Evolutionary conservation across 2,329 filamentous ascomycete species (phyloP).

Genomic region (Calonectria ilicicola): DNA sequence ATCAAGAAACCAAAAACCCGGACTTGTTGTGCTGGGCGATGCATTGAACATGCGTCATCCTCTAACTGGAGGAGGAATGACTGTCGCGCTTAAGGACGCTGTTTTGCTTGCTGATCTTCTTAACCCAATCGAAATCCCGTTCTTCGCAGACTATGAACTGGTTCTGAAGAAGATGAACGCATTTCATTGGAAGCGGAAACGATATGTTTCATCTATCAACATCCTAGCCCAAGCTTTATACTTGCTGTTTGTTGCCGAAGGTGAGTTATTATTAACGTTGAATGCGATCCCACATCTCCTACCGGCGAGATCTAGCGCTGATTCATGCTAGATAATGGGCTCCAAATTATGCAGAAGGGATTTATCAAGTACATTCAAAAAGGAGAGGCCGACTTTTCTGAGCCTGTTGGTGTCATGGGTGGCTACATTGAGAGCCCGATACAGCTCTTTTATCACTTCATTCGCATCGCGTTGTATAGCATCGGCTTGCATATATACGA

Average conservation of each 20-base stretch:
- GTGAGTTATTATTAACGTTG: too few relatives aligned
- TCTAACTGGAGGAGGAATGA: background rate
- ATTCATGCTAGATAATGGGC: background rate
- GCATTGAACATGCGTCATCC: background rate
- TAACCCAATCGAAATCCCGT: background rate
- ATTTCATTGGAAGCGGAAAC: background rate
- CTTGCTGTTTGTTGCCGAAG: background rate
- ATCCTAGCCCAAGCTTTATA: background rate
- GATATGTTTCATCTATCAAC: background rate
- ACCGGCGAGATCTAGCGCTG: background rate
- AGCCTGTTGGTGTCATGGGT: background rate
- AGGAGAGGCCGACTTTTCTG: background rate
- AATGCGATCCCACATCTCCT: too few relatives aligned
- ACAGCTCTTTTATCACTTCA: too few relatives aligned
- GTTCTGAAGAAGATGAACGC: background rate
- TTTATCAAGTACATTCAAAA: background rate
- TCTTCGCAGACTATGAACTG: background rate
- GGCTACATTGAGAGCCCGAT: background rate
- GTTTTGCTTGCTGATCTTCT: background rate
- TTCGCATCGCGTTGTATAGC: too few relatives aligned
- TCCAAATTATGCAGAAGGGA: background rate
- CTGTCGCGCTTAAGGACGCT: background rate
- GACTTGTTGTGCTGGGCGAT: background rate
- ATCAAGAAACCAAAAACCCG: background rate
- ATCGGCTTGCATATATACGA: too few relatives aligned